Conservation (phyloP, 169 alveolate species). For the Plasmodium malariae region DNA sequence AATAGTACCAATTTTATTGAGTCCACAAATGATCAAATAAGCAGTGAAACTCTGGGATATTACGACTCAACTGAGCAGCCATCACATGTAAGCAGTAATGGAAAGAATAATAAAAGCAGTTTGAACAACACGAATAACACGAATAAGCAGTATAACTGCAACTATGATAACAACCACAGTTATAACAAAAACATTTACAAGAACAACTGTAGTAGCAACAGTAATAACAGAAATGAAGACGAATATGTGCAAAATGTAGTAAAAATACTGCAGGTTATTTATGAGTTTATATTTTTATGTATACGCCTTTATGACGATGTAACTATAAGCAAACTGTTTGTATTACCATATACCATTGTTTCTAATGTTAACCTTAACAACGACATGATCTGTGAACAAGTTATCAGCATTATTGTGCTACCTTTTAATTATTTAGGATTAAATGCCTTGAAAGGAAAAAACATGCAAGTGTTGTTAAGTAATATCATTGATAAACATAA, state of each 20-base stretch:
- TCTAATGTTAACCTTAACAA: slow-evolving; percentile 27
- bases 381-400: slow-evolving; percentile 31
- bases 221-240: neutral
- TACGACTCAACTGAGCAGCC: no score
- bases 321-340: slow-evolving; percentile 33
- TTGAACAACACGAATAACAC: neutral
- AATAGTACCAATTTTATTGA: neutral
- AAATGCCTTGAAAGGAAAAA: slow-evolving; percentile 36
- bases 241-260: slow-evolving; percentile 28
- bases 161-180: neutral
- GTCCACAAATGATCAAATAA: no score
- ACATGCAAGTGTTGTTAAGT: slow-evolving; percentile 32
- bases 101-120: neutral
- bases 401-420: slow-evolving; percentile 47
- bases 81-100: no score
- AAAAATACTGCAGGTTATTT: slow-evolving; percentile 62
- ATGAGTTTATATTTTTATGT: slow-evolving; percentile 63
- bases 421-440: slow-evolving; percentile 62
- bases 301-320: slow-evolving; percentile 53
- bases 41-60: no score
- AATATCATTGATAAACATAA: slow-evolving; percentile 51
- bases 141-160: neutral
- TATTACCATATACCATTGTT: slow-evolving; percentile 46
- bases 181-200: no score
- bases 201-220: neutral